Conservation (phyloP, 2,329 filamentous ascomycete species). For the Aspergillus texensis region DNA sequence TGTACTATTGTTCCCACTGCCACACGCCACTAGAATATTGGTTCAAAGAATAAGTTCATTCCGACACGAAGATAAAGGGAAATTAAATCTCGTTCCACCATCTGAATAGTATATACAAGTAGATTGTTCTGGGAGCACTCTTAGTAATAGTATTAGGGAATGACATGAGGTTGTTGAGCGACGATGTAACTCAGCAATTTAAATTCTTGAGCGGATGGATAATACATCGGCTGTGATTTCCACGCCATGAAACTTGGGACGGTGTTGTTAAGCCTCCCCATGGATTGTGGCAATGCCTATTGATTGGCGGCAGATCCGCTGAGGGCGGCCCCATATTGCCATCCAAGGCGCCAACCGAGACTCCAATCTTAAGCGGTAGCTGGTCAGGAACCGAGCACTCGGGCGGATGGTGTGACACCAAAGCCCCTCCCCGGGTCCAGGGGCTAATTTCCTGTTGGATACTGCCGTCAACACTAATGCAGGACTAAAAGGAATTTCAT, state of each 20-base stretch:
- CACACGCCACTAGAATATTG: not conserved
- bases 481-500: not conserved
- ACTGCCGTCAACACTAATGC: not conserved
- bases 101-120: not conserved
- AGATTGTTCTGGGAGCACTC: not conserved
- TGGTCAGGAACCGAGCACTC: not conserved
- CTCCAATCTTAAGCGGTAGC: not conserved
- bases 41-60: not conserved
- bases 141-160: not conserved
- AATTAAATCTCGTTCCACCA: not conserved
- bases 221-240: slow-evolving; percentile 1
- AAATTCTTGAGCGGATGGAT: not conserved
- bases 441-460: not conserved
- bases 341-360: slow-evolving; percentile 7
- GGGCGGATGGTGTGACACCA: slow-evolving; percentile 8
- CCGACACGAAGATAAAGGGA: not conserved
- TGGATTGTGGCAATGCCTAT: not conserved
- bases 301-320: slow-evolving; percentile 12
- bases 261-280: not conserved
- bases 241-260: not conserved
- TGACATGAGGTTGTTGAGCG: not conserved
- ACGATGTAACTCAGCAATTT: slow-evolving; percentile 4
- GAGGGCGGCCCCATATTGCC: not conserved
- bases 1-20: not conserved
- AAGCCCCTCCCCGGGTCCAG: not conserved